A percentile compares a stretch with the other conserved stretches of the same genome.
Conservation (phyloP, 345 rosid species). For the Aegle marmelos region DNA sequence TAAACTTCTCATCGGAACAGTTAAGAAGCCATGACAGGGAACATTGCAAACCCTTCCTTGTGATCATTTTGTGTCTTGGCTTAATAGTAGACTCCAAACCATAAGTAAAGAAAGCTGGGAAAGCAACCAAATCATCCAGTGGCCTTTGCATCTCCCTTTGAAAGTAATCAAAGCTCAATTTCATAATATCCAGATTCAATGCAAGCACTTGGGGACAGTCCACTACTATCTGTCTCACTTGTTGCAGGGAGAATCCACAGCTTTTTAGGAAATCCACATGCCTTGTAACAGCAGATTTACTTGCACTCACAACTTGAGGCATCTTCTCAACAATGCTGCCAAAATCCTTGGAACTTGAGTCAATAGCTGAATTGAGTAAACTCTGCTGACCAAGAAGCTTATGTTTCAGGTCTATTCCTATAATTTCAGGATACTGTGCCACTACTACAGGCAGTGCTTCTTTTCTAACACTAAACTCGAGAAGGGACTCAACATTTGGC, state of each 20-base stretch:
- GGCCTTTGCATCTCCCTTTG: conserved; percentile 70
- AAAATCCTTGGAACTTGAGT: conserved; percentile 53
- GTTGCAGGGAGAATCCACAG: conserved; percentile 61
- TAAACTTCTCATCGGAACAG: conserved; percentile 84
- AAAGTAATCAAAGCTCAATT: conserved; percentile 66
- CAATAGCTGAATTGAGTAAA: conserved; percentile 53
- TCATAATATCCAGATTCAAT: conserved; percentile 79
- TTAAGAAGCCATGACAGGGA: conserved; percentile 91
- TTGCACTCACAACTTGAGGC: conserved; percentile 81
- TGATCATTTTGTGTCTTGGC: conserved; percentile 65
- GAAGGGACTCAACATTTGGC: conserved; percentile 57
- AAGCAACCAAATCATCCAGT: conserved; percentile 68
- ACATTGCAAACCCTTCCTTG: conserved; percentile 67
- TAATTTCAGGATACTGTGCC: conserved; percentile 87
- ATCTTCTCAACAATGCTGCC: conserved; percentile 71
- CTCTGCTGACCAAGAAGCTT: conserved; percentile 58
- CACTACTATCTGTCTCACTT: conserved; percentile 63
- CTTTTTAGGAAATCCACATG: conserved; percentile 67
- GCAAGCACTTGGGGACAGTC: conserved; percentile 93
- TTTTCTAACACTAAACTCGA: conserved; percentile 58
- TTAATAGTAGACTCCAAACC: conserved; percentile 79
- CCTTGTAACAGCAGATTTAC: conserved; percentile 48
- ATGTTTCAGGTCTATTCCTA: conserved; percentile 62
- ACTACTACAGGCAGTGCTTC: conserved; percentile 61
- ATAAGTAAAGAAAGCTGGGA: conserved; percentile 87